Conservation (phyloP, 2,329 filamentous ascomycete genomes). For the Harringtonia lauricola region DNA sequence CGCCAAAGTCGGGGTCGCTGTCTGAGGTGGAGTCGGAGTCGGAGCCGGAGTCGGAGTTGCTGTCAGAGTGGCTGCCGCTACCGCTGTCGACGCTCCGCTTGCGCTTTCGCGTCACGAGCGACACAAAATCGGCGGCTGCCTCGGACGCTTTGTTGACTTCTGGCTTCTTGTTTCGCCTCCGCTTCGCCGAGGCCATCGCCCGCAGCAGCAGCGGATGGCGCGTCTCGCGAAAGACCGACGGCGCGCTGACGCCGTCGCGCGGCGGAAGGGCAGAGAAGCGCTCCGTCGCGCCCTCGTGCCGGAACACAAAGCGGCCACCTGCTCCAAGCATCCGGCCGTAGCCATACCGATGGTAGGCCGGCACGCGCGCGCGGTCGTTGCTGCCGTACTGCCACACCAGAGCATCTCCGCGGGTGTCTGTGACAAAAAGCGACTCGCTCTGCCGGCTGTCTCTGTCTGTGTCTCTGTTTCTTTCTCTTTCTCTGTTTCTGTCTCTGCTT, state of each 20-base stretch:
- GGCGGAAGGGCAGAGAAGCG: slow-evolving; percentile 38
- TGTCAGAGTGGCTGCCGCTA: neutral
- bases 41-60: slow-evolving; percentile 19
- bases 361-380: slow-evolving; percentile 60
- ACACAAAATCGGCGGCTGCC: slow-evolving; percentile 36
- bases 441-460: neutral
- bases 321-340: slow-evolving; percentile 62
- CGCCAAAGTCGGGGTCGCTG: slow-evolving; percentile 14
- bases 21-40: slow-evolving; percentile 25
- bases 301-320: slow-evolving; percentile 47
- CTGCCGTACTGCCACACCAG: slow-evolving; percentile 66
- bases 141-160: slow-evolving; percentile 24
- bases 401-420: slow-evolving; percentile 68
- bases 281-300: slow-evolving; percentile 50
- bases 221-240: slow-evolving; percentile 31
- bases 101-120: slow-evolving; percentile 23
- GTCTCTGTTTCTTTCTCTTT: neutral
- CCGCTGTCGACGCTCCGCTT: slow-evolving; percentile 29
- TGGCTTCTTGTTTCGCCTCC: no score
- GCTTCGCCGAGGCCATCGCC: slow-evolving; percentile 5
- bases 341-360: slow-evolving; percentile 58
- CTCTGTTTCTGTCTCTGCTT: neutral
- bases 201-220: slow-evolving; percentile 30
- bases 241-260: slow-evolving; percentile 25
- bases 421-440: slow-evolving; percentile 32